Evolutionary conservation across 2,329 filamentous ascomycete genomes (phyloP).

Genomic region (Aureobasidium sp.): DNA sequence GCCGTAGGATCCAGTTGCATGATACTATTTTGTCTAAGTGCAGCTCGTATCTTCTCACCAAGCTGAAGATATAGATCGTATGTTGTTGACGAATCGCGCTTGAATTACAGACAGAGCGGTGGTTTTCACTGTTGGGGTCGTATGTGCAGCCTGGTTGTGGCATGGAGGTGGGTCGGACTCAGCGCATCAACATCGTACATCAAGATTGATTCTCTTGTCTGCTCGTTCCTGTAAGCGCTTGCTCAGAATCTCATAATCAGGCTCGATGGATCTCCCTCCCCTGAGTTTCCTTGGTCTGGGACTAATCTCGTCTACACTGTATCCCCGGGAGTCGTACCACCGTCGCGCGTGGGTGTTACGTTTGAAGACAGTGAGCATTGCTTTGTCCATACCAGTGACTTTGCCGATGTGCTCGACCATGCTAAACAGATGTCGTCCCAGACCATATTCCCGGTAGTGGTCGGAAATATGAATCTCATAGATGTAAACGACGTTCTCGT

Average conservation of each 20-base stretch:
- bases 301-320: conserved; percentile 42
- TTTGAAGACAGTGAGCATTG: conserved; percentile 67
- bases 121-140: not conserved
- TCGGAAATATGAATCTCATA: conserved; percentile 66
- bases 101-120: not conserved
- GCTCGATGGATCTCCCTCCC: conserved; percentile 40
- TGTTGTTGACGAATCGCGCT: no score
- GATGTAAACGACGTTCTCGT: conserved; percentile 60
- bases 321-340: conserved; percentile 57
- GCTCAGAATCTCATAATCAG: conserved; percentile 46
- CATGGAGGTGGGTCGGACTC: no score
- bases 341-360: conserved; percentile 47
- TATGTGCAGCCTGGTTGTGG: not conserved
- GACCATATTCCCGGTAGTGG: conserved; percentile 41
- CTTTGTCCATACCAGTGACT: conserved; percentile 50
- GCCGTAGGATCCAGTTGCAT: not conserved
- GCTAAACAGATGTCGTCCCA: conserved; percentile 53
- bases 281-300: conserved; percentile 41
- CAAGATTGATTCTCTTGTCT: not conserved
- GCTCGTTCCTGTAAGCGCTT: conserved; percentile 22
- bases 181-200: not conserved
- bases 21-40: not conserved
- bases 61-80: not conserved
- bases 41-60: not conserved
- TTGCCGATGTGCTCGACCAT: conserved; percentile 46